Base-by-base conservation (phyloP, 345 rosid genomes). In the Barbarea vulgaris region DNA sequence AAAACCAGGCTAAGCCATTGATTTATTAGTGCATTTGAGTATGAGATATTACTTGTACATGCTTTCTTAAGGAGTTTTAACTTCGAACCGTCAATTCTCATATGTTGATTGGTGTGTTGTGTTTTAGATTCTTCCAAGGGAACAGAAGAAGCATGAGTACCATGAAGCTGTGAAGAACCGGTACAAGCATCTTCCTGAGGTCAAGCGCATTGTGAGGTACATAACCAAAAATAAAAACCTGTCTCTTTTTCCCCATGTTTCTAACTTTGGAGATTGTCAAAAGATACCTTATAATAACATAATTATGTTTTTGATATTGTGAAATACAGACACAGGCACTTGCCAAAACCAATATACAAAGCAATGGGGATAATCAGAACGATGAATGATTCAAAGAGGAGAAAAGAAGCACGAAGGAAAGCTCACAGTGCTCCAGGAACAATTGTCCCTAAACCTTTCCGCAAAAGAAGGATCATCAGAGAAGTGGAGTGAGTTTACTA, bases 361-460 rank as follows among this genome's bases (percentile, higher is more conserved):
- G 95, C 97, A 7, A 77, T 68, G 44, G 61, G 25, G 9, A 71
- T 83, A 12, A 77, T 82, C 10, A 84, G 90, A 53, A 77, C 85
- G 0, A 73, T 85, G 80, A 80, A 73, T 22, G 95, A 91, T 19
- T 84, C 97, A 2, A 85, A 86, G 80, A 93, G 82, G 73, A 88
- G 82, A 80, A 96, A 93, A 84, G 89, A 84, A 18, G 88, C 85
- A n/a, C 86, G 88, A 69, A 85, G 89, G 72, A 96, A 83, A 84
- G 97, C 95, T 53, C 97, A 91, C 74, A 93, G 96, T 78, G 91
- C 98, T 56, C 90, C 91, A 2, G 98, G 99, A 79, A 84, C 87
- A 61, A 44, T 83, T 19, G 77, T 81, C 9, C 73, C 84, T 3
- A 39, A 78, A 74, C 90, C 93, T 9, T 37, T 86, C 50, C 94